These are phyloP conservation scores for Rhododendron ovatum DNA, from an alignment of 148 eudicot species.

Conservation along the genomic window DNA sequence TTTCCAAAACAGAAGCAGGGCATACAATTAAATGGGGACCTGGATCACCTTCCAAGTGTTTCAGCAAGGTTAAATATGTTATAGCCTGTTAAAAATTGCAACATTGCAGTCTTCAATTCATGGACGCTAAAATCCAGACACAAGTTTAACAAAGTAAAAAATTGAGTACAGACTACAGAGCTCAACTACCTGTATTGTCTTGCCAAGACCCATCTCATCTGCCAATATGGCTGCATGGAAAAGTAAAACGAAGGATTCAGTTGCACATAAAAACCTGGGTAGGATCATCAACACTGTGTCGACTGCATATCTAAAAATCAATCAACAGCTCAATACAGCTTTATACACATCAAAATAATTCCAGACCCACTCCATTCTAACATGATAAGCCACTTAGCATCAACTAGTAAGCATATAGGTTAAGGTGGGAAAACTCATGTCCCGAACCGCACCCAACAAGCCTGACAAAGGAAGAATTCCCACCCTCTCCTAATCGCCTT, in stretches of 20 bases:
- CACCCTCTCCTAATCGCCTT: not conserved
- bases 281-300: not conserved
- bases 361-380: not conserved
- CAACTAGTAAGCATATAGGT: not conserved
- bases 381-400: not conserved
- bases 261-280: not conserved
- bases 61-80: conserved; percentile 79
- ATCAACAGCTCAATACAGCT: not conserved
- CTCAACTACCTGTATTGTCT: conserved; percentile 79
- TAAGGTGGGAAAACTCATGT: not conserved
- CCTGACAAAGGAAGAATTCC: not conserved
- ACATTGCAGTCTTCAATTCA: not conserved
- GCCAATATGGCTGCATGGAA: conserved; percentile 88
- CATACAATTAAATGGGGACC: conserved; percentile 97
- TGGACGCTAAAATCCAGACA: conserved; percentile 11
- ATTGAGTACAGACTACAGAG: not conserved
- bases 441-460: not conserved
- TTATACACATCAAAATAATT: not conserved
- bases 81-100: conserved; percentile 63
- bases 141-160: not conserved
- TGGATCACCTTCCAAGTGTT: conserved; percentile 82
- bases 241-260: conserved; percentile 7
- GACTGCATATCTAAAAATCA: not conserved
- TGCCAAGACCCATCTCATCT: conserved; percentile 99
- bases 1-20: conserved; percentile 96